Evolutionary conservation across 1,139 yeast species (phyloP), one percentile per base, ranked within the genome.

Genomic region (Yamadazyma siamensis): DNA sequence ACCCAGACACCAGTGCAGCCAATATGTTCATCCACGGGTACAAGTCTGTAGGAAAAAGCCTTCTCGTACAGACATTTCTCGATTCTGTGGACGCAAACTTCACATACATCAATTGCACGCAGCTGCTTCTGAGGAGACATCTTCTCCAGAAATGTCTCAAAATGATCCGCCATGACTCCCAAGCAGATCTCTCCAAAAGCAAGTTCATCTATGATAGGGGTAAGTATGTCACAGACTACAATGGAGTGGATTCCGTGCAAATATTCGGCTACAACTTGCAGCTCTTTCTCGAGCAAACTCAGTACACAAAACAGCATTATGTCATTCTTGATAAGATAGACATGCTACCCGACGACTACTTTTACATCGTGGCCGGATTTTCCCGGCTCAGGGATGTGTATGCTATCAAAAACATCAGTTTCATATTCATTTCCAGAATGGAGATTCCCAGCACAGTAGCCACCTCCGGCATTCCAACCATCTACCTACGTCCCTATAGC

Each of bases 271-370:
- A 61, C 9, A 59, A 66, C 3, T 40, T 77, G 15, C 65, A 61
- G 33, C 59, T 50, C 19, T 68, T 71, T 37, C 49, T 65, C 13
- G 42, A 43, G 6, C 55, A 54, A 4, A 44, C 61, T 0, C 40
- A 44, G 1, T 69, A 65, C 38, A 28, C 40, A 0, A 22, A 61
- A 2, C 63, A 59, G n/a, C 81, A 77, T 42, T 65, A 76, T 5
- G 50, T 79, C 23, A 77, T 79, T 0, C 55, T 79, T n/a, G 86
- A 79, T 42, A 52, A 79, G 8, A 61, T 75, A 20, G 85, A 79
- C 45, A 68, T 66, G 36, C 61, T 79, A 25, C 65, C 68, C 44
- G 85, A 76, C 23, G 59, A 65, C 15, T 56, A 68, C 0, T 56
- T 61, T 10, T 74, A 65, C 7, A 39, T 78, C 7, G 60, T 67